Evolutionary conservation across 805 yeast genomes (phyloP), one percentile per base, ranked within the genome.

Genomic region (Jamesozyma lodderae): DNA sequence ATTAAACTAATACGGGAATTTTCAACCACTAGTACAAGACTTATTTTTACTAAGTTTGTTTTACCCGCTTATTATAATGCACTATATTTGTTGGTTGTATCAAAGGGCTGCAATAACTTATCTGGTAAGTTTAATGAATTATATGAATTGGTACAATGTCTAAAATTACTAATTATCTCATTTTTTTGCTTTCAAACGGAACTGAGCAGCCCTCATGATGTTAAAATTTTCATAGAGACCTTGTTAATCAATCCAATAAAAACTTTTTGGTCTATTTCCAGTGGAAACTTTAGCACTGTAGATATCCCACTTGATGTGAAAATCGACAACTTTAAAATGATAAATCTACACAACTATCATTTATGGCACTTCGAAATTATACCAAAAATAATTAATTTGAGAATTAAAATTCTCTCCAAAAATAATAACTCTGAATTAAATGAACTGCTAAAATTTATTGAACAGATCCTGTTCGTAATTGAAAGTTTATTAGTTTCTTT

Each of bases 91-190:
- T 6, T 32, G 6, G 30, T 38, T 13, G 11, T 35, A n/a, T n/a
- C 11, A 16, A 36, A 37, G 7, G 23, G 36, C 19, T 20, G 31
- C 6, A 27, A 11, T 9, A 27, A 15, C 17, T 15, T 6, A 6
- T 11, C 18, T 25, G 28, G n/a, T 11, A 38, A 40, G 15, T 33
- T 37, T 13, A 31, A 19, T 17, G 35, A 31, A 7, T 22, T 41
- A 8, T 20, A 26, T 4, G 42, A 37, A n/a, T 23, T 52, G 11
- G 37, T 38, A 9, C 31, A 40, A 9, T 45, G 51, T 23, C 44
- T 52, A n/a, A 54, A 55, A 31, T 24, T 41, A 6, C 19, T 53
- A 7, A 15, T 53, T 13, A 29, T 48, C 1, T 53, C 59, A 2
- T 45, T 46, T 32, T 41, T 40, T 36, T 38, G 34, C 21, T 41